Evolutionary conservation across 345 rosid species (phyloP).

Genomic region (Salix dunnii): DNA sequence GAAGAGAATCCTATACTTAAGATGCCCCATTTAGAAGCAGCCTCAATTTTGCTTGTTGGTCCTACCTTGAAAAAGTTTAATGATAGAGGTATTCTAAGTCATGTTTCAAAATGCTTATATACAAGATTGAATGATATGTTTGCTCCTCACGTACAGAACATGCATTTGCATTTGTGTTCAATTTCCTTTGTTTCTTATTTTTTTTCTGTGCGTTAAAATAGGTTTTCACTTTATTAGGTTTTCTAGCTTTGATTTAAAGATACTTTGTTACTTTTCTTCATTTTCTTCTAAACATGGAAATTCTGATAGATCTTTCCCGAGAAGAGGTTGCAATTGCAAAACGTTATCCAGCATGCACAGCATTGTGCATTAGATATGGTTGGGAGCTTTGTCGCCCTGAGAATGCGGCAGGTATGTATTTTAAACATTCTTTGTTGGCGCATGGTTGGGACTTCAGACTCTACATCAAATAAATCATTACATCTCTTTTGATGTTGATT

Average conservation of each 20-base stretch:
- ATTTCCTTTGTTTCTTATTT: not conserved
- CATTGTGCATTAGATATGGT: conserved; percentile 90
- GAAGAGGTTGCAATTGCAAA: conserved; percentile 79
- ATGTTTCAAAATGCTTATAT: not conserved
- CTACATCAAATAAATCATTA: not conserved
- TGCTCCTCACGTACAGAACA: not conserved
- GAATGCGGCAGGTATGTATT: conserved; percentile 66
- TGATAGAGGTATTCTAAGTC: conserved; percentile 70
- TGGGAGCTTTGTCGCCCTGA: conserved; percentile 94
- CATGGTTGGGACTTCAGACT: not conserved
- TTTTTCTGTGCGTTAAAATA: not conserved
- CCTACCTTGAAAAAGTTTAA: conserved; percentile 92
- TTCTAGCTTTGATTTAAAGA: not conserved
- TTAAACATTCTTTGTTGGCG: not conserved
- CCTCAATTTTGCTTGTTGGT: conserved; percentile 89
- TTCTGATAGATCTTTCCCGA: conserved; percentile 69
- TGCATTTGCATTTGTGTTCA: not conserved
- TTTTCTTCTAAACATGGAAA: conserved; percentile 13
- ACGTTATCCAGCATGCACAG: conserved; percentile 79
- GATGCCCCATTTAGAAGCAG: conserved; percentile 95
- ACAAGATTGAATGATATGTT: not conserved
- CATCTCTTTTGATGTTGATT: not conserved
- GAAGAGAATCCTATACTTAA: conserved; percentile 96
- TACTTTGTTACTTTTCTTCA: not conserved
- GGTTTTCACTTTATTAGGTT: not conserved